Evolutionary conservation across 352 stramenopile genomes (phyloP).

Genomic region (Phytopythium sindhum): DNA sequence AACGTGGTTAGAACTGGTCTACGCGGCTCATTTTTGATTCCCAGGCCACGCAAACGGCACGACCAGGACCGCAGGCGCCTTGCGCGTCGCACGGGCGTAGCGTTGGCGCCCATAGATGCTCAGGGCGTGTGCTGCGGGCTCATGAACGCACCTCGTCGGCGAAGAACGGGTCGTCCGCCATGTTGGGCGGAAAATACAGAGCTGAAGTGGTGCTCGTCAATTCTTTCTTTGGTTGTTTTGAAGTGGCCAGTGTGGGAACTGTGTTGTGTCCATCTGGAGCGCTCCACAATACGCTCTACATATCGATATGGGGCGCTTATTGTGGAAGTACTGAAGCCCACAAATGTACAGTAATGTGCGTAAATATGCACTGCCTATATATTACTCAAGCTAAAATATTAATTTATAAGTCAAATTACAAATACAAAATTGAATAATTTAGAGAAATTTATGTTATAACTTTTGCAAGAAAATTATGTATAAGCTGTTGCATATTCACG

Average conservation of each 20-base stretch:
- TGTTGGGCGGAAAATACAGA: background rate
- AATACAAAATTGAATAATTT: too few relatives aligned
- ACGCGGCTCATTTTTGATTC: background rate
- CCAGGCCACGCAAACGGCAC: background rate
- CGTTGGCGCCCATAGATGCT: background rate
- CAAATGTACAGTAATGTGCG: too few relatives aligned
- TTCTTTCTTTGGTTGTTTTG: constrained; percentile 1
- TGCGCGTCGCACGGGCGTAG: background rate
- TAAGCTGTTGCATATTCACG: too few relatives aligned
- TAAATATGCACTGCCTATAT: too few relatives aligned
- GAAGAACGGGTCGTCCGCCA: constrained; percentile 42
- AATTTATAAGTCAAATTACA: background rate
- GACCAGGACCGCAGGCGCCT: background rate
- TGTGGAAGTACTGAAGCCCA: background rate
- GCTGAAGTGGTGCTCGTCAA: background rate
- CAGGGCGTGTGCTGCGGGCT: background rate
- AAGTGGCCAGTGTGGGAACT: background rate
- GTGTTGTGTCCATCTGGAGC: background rate
- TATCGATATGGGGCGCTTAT: background rate
- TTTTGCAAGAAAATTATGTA: too few relatives aligned
- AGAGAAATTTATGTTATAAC: too few relatives aligned
- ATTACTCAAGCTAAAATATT: too few relatives aligned
- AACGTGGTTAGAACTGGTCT: background rate
- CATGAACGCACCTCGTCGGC: constrained; percentile 23
- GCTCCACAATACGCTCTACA: background rate